Base-by-base conservation (phyloP, 1,284 basidiomycete genomes). In the Ceratobasidium sp. region DNA sequence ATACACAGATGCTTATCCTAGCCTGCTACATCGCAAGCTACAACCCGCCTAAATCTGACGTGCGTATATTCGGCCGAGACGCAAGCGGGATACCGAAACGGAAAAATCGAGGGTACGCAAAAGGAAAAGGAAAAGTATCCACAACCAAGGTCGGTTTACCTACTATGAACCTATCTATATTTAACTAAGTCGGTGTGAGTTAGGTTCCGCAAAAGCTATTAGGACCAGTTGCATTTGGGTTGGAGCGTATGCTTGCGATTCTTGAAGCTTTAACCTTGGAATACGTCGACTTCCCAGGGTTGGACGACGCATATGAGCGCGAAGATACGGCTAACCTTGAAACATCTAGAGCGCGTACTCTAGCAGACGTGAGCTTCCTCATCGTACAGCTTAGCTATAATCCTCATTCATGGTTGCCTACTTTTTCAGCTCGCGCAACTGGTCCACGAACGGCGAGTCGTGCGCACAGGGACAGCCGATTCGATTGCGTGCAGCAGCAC, bases 11-110 rank as follows among this genome's bases (percentile, higher is more conserved):
- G 69, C 57, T 97, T 22, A 83, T 97, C 14, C 82, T 97, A 8
- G 93, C 95, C 0, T 89, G 92, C 0, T 98, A 92, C 81, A 83
- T 97, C 44, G 95, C 95, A 1, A 94, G 93, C 57, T 94, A 92
- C 75, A 98, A 98, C 81, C 95, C 96, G 0, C 82, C 90, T 0
- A 92, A 91, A 79, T 90, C 90, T 6, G 96, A 98, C 81, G 73
- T 94, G 77, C 85, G 92, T 36, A 91, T 96, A 86, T 95, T 96
- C 81, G 92, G 92, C 5, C 77, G 84, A 41, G 81, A 69, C 81
- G 91, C 15, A 89, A 90, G 0, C 79, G 88, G 41, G 89, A 91
- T 73, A 91, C 91, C 79, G 88, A 90, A 77, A 90, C 89, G 89
- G 75, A 84, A 84, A 75, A 84, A 82, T 76, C 83, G 84, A 5